A percentile compares a stretch with the other conserved stretches of the same genome.
phyloP scores from a whole-genome alignment of 371 early-diverging fungal species.

The Racocetra persica region DNA sequence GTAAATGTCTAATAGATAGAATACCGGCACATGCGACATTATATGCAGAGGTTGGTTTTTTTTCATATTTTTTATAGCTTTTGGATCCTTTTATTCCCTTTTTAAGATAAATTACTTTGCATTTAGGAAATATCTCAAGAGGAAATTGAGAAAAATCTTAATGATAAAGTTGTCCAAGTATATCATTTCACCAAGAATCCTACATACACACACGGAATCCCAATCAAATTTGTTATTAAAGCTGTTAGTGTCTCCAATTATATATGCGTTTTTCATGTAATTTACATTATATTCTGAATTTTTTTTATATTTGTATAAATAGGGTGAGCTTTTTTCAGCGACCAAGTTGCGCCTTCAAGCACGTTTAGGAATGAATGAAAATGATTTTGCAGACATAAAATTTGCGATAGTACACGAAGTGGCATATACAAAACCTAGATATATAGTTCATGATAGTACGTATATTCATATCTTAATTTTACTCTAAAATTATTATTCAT shows the following conservation, averaged over 20 bases:
- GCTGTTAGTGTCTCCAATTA: slow-evolving; percentile 52
- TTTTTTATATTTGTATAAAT: background rate
- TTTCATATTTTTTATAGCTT: no score
- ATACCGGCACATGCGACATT: slow-evolving; percentile 47
- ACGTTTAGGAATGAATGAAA: slow-evolving; percentile 81
- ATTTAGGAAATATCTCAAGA: slow-evolving; percentile 70
- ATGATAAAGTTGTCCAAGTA: slow-evolving; percentile 65
- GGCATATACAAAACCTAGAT: slow-evolving; percentile 40
- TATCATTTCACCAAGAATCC: slow-evolving; percentile 80
- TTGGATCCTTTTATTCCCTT: background rate
- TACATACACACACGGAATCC: slow-evolving; percentile 77
- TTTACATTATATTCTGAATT: background rate
- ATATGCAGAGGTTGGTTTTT: slow-evolving; percentile 45
- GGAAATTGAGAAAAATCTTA: slow-evolving; percentile 56
- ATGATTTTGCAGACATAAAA: slow-evolving; percentile 86
- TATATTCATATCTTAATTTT: no score
- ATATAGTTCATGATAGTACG: background rate
- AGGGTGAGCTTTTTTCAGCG: slow-evolving; percentile 72
- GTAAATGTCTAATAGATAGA: slow-evolving; percentile 50
- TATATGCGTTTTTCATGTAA: slow-evolving; percentile 3
- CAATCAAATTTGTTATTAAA: slow-evolving; percentile 77
- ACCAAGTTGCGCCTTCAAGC: slow-evolving; percentile 77
- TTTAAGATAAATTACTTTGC: no score
- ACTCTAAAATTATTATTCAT: no score
- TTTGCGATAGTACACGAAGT: slow-evolving; percentile 58